These are phyloP conservation scores for Cercophora newfieldiana DNA, from an alignment of 495 filamentous ascomycete species.

Conservation along the genomic window DNA sequence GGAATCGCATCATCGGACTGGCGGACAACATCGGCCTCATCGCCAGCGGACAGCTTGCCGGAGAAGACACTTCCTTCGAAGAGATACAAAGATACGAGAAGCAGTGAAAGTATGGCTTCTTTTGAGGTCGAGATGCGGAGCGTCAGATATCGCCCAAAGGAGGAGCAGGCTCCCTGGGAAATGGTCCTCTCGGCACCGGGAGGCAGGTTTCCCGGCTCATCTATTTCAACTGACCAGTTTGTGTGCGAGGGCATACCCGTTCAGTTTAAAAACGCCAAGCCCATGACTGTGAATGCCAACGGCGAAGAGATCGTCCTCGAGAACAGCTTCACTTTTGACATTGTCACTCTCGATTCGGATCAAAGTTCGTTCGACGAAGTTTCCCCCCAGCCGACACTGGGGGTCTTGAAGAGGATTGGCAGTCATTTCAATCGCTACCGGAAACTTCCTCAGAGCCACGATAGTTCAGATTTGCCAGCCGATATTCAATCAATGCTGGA, in stretches of 20 bases:
- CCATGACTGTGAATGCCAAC: slow-evolving; percentile 25
- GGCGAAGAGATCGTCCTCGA: slow-evolving; percentile 27
- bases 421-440: neutral
- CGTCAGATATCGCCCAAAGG: slow-evolving; percentile 13
- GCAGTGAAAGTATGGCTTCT: slow-evolving; percentile 1
- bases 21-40: slow-evolving; percentile 23
- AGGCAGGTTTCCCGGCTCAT: neutral
- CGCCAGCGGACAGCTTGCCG: neutral
- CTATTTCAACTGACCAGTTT: neutral
- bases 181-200: slow-evolving; percentile 24
- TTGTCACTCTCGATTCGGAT: slow-evolving; percentile 13
- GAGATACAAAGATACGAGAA: slow-evolving; percentile 7
- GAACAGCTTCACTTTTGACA: slow-evolving; percentile 30
- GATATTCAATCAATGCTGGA: neutral
- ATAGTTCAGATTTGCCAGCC: neutral
- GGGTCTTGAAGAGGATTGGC: slow-evolving; percentile 19
- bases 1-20: slow-evolving; percentile 32
- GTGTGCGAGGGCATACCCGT: slow-evolving; percentile 16
- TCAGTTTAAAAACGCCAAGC: slow-evolving; percentile 21
- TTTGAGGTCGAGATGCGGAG: slow-evolving; percentile 16
- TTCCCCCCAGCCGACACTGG: neutral
- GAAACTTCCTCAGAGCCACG: neutral
- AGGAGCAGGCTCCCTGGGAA: slow-evolving; percentile 24
- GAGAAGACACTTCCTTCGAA: neutral
- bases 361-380: neutral